Evolutionary conservation across 176 grass and related monocot genomes (phyloP), one percentile per base, ranked within the genome.

Genomic region (Themeda triandra): DNA sequence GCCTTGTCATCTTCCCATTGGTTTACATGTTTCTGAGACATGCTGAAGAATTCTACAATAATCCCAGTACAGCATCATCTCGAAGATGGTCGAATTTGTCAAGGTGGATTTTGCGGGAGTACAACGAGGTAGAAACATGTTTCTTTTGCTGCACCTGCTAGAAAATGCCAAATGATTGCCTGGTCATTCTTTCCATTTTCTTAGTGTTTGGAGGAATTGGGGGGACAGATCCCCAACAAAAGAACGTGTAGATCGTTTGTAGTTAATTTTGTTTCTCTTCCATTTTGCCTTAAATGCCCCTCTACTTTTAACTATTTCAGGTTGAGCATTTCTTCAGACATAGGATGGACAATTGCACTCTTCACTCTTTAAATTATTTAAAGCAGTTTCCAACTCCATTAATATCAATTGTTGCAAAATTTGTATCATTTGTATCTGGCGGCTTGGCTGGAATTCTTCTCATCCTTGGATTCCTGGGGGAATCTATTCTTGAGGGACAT

Each of bases 311-410:
- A 69, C 66, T 70, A 65, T 90, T 84, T 76, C 88, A 98, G 95
- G 95, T 98, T 33, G 92, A 98, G 41, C 95, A 98, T 95, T 82
- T 98, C 78, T 95, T 98, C 85, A 98, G 79, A 84, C 92, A 98
- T 83, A 89, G 95, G 27, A 90, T 95, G 88, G 93, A 91, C 88
- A 98, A 91, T 69, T 93, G 95, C 13, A 87, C 82, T 21, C 80
- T 90, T 67, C 90, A 93, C 77, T 90, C 95, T 19, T 82, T 94
- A 70, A 95, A 95, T 85, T 98, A 98, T 75, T 37, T 98, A 80
- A 98, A 91, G 86, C 90, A 94, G 62, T 98, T 98, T 81, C 95
- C 95, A 71, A 94, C 89, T 63, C 95, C 95, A 42, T 73, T 98
- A 19, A 82, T 98, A 49, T 92, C 95, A 59, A 94, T 94, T 39